A percentile compares a stretch with the other conserved stretches of the same genome.
phyloP scores from a whole-genome alignment of 1,284 basidiomycete species.

The Irpex rosettiformis region DNA sequence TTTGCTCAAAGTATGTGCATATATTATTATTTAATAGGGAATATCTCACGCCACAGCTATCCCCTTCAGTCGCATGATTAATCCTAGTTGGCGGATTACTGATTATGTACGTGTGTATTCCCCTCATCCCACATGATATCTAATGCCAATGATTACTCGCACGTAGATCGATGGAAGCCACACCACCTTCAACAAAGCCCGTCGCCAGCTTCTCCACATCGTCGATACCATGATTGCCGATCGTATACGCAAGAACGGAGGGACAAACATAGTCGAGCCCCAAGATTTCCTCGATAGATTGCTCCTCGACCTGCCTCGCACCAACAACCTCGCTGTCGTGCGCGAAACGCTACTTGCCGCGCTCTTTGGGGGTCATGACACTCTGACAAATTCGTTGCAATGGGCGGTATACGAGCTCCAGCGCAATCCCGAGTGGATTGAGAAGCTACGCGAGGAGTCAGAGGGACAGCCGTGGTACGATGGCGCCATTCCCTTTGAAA shows the following conservation, averaged over 20 bases:
- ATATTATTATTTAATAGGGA: background rate
- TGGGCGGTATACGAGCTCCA: slow-evolving; percentile 24
- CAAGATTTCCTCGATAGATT: slow-evolving; percentile 18
- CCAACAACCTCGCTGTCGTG: slow-evolving; percentile 8
- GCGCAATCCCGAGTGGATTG: slow-evolving; percentile 17
- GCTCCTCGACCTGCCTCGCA: slow-evolving; percentile 1
- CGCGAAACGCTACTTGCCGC: slow-evolving; percentile 24
- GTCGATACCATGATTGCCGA: slow-evolving; percentile 8
- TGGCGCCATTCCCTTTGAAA: slow-evolving; percentile 6
- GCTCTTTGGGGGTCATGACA: slow-evolving; percentile 26
- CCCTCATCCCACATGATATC: background rate
- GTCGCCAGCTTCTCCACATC: slow-evolving; percentile 5
- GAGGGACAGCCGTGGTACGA: background rate
- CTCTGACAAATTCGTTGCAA: slow-evolving; percentile 20
- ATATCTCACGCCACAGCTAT: background rate
- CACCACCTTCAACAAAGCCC: background rate
- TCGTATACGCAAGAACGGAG: slow-evolving; percentile 3
- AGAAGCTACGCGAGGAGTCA: slow-evolving; percentile 21
- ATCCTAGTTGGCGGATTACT: background rate
- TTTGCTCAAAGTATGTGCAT: slow-evolving; percentile 14
- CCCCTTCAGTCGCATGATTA: background rate
- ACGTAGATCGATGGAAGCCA: background rate
- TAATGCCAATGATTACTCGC: background rate
- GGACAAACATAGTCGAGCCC: background rate
- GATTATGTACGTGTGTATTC: background rate